Evolutionary conservation across 768 basidiomycete species (phyloP).

Genomic region (Rhizopogon roseolus): DNA sequence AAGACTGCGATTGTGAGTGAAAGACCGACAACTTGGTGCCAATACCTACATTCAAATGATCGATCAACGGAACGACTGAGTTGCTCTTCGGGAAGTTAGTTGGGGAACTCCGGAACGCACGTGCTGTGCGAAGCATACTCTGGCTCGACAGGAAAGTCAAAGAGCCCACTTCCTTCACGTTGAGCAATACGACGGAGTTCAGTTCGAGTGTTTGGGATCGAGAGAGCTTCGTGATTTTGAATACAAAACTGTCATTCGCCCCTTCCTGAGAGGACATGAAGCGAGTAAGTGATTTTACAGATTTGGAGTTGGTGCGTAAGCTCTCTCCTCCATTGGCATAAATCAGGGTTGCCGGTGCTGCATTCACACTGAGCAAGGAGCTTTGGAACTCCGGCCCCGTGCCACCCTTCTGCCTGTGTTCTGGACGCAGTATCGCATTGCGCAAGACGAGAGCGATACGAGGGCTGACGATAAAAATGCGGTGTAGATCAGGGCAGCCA

Average conservation of each 20-base stretch:
- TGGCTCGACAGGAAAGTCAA: slow-evolving; percentile 3
- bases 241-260: slow-evolving; percentile 22
- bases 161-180: background rate
- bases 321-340: background rate
- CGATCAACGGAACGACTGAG: background rate
- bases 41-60: background rate
- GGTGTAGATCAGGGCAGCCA: slow-evolving; percentile 18
- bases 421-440: slow-evolving; percentile 10
- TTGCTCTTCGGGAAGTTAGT: background rate
- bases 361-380: background rate
- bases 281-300: background rate
- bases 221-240: slow-evolving; percentile 24
- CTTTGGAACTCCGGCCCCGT: background rate
- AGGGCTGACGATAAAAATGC: slow-evolving; percentile 32
- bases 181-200: slow-evolving; percentile 2
- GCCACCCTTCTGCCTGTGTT: background rate
- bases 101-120: background rate
- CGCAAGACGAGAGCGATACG: slow-evolving; percentile 27
- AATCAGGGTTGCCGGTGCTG: background rate
- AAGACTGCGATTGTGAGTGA: background rate
- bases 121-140: slow-evolving; percentile 4
- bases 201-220: slow-evolving; percentile 1
- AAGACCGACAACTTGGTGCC: background rate
- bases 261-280: background rate
- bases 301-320: background rate